Conservation (phyloP, 2,329 filamentous ascomycete genomes). For the Penicillium corylophilum region DNA sequence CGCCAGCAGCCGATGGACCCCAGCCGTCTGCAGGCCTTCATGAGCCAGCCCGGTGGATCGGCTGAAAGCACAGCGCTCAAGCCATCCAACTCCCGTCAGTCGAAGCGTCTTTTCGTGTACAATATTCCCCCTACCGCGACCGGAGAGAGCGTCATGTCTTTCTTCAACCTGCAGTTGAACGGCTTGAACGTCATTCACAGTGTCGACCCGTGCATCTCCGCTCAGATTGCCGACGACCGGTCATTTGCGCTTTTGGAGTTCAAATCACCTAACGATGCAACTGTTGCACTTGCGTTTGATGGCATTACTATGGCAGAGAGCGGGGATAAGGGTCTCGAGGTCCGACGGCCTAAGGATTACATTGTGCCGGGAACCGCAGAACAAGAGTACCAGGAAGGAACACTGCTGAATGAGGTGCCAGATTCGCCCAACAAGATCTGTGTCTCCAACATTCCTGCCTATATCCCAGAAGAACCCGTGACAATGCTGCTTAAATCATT, state of each 20-base stretch:
- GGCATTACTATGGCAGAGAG: conserved; percentile 83
- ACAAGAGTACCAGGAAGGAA: conserved; percentile 69
- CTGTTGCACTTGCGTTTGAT: conserved; percentile 84
- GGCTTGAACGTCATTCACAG: conserved; percentile 88
- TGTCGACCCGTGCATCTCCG: conserved; percentile 79
- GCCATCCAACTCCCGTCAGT: conserved; percentile 88
- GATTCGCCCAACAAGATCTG: conserved; percentile 96
- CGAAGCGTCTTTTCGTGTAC: conserved; percentile 85
- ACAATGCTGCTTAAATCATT: conserved; percentile 87
- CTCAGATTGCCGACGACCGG: conserved; percentile 75
- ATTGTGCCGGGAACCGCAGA: conserved; percentile 82
- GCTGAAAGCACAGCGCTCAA: conserved; percentile 77
- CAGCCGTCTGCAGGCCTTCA: conserved; percentile 88
- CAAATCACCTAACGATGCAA: conserved; percentile 81
- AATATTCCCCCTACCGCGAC: conserved; percentile 73
- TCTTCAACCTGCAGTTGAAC: conserved; percentile 96
- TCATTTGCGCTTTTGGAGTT: conserved; percentile 89
- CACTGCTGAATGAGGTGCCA: conserved; percentile 75
- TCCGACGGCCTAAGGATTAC: conserved; percentile 92
- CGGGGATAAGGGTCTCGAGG: conserved; percentile 63
- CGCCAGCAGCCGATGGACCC: conserved; percentile 95
- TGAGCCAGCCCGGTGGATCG: conserved; percentile 77
- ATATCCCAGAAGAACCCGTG: conserved; percentile 87
- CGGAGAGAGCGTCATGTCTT: conserved; percentile 73
- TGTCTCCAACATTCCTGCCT: conserved; percentile 82